These are phyloP conservation scores for Lactuca sativa DNA, from an alignment of 129 eudicot species.

Conservation along the genomic window DNA sequence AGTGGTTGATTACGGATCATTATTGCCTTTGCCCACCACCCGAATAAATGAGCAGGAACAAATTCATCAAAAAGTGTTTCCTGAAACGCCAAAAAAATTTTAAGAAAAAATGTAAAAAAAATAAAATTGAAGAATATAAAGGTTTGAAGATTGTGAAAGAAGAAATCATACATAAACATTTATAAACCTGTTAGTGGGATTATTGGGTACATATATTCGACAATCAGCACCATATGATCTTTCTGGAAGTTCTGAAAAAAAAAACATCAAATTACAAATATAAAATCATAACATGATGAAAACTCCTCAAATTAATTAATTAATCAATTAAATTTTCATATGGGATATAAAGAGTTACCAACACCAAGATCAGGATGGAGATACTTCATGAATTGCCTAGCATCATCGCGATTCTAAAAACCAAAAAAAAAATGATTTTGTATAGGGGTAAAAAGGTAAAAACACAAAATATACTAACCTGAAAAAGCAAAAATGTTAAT, in stretches of 20 bases:
- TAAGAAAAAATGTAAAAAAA: background rate
- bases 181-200: slow-evolving; percentile 95
- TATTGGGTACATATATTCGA: slow-evolving; percentile 79
- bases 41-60: slow-evolving; percentile 87
- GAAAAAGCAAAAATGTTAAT: slow-evolving; percentile 90
- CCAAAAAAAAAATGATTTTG: background rate
- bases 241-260: slow-evolving; percentile 85
- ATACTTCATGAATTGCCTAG: slow-evolving; percentile 96
- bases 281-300: slow-evolving; percentile 11
- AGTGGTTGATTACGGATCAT: slow-evolving; percentile 99
- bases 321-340: too few species aligned
- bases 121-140: slow-evolving; percentile 8
- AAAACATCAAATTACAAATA: background rate
- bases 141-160: slow-evolving; percentile 43
- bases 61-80: slow-evolving; percentile 92
- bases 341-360: slow-evolving; percentile 46
- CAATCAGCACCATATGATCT: slow-evolving; percentile 98
- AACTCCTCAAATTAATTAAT: background rate
- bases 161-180: slow-evolving; percentile 97
- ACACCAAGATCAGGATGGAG: slow-evolving; percentile 95
- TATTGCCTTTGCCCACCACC: slow-evolving; percentile 99
- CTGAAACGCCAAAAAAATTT: slow-evolving; percentile 49
- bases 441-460: slow-evolving; percentile 20
- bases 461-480: slow-evolving; percentile 47
- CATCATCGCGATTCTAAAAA: slow-evolving; percentile 91